These are phyloP conservation scores for Lagenidium giganteum DNA, from an alignment of 352 stramenopile species.

Conservation along the genomic window DNA sequence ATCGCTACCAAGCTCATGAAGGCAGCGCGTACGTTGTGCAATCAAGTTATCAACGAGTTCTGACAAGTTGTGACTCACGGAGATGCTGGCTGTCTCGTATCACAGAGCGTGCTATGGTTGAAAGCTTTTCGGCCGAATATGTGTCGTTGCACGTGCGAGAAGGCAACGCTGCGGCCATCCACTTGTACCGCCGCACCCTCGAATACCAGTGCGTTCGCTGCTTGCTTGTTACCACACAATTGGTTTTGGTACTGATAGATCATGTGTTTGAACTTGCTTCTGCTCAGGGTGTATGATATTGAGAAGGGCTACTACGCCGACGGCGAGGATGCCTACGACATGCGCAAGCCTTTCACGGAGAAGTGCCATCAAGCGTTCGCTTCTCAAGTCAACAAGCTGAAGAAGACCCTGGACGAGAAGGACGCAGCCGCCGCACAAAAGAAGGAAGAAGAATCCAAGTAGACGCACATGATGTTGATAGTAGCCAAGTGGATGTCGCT, in stretches of 20 bases:
- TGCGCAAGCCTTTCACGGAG: conserved; percentile 93
- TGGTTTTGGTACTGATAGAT: conserved; percentile 1
- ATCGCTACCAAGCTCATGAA: conserved; percentile 99
- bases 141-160: conserved; percentile 99
- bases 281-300: conserved; percentile 92
- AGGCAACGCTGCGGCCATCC: conserved; percentile 97
- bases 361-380: conserved; percentile 86
- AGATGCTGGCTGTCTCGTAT: neutral
- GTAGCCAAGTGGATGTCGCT: too few species aligned
- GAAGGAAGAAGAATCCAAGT: neutral
- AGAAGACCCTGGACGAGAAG: conserved; percentile 75
- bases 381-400: conserved; percentile 77
- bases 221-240: neutral
- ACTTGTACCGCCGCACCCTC: conserved; percentile 98
- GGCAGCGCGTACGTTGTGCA: conserved; percentile 78
- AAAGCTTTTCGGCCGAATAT: conserved; percentile 98
- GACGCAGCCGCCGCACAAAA: conserved; percentile 38
- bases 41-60: too few species aligned
- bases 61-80: neutral
- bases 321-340: conserved; percentile 99
- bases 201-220: conserved; percentile 90
- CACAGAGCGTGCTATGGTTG: conserved; percentile 93
- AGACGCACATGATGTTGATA: neutral
- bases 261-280: neutral
- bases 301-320: conserved; percentile 99